Evolutionary conservation across 116 monocot genomes (phyloP).

Genomic region (Thalassia testudinum): DNA sequence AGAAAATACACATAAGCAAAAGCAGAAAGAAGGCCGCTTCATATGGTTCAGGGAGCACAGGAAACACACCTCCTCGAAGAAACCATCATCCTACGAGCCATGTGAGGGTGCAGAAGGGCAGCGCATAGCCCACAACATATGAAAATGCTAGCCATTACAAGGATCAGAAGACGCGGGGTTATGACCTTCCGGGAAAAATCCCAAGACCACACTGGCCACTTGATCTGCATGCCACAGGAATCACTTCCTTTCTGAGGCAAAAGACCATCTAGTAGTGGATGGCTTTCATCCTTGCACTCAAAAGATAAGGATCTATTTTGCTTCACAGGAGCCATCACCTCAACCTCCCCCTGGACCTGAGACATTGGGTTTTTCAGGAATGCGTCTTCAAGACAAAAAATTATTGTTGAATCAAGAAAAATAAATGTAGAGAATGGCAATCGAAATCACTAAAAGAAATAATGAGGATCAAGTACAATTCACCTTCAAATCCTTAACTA

Average conservation of each 20-base stretch:
- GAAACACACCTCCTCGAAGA: slow-evolving; percentile 10
- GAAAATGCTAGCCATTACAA: slow-evolving; percentile 8
- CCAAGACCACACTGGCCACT: not conserved
- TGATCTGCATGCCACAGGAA: not conserved
- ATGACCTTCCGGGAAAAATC: not conserved
- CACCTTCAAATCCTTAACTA: too few species aligned
- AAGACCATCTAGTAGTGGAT: not conserved
- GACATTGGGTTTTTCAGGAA: not conserved
- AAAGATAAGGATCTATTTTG: not conserved
- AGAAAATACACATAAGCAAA: too few species aligned
- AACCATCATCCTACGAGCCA: slow-evolving; percentile 1
- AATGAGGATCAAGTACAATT: too few species aligned
- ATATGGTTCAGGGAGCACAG: not conserved
- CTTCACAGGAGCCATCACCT: not conserved
- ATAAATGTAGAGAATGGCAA: not conserved
- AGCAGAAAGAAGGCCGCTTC: too few species aligned
- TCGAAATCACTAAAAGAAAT: too few species aligned
- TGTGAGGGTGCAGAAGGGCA: slow-evolving; percentile 16
- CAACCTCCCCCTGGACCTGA: slow-evolving; percentile 4
- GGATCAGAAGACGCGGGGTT: slow-evolving; percentile 4
- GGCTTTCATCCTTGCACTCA: slow-evolving; percentile 1
- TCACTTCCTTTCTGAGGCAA: not conserved
- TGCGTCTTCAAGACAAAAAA: not conserved
- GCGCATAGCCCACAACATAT: slow-evolving; percentile 13
- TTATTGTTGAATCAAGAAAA: not conserved